These are phyloP conservation scores for Vitis cinerea DNA, from an alignment of 164 flowering plant genomes.

Conservation along the genomic window DNA sequence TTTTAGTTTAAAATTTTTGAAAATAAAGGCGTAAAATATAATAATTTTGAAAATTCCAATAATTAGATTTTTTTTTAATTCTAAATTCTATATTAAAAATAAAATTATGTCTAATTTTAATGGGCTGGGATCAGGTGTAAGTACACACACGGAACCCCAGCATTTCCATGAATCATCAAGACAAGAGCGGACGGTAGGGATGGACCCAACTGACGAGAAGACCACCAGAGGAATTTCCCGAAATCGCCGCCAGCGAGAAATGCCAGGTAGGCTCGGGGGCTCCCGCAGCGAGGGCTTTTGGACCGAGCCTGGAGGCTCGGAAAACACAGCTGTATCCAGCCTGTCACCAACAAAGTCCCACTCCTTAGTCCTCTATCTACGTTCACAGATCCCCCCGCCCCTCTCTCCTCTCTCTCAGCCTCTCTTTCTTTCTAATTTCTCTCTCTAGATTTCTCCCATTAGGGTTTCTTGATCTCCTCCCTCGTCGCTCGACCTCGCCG, in stretches of 20 bases:
- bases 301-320: constrained; percentile 31
- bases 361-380: constrained; percentile 29
- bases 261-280: constrained; percentile 28
- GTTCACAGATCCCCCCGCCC: constrained; percentile 8
- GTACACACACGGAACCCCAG: too few species aligned
- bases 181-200: too few species aligned
- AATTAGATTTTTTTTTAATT: too few species aligned
- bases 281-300: constrained; percentile 6
- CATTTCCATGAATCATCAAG: too few species aligned
- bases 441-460: not conserved
- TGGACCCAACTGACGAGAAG: too few species aligned
- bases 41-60: too few species aligned
- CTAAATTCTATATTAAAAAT: too few species aligned
- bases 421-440: not conserved
- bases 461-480: constrained; percentile 27
- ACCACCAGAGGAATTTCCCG: constrained; percentile 8
- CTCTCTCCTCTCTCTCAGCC: constrained; percentile 3
- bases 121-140: too few species aligned
- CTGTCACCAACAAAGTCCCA: constrained; percentile 59
- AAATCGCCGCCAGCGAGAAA: constrained; percentile 25
- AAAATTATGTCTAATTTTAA: too few species aligned
- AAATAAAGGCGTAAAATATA: too few species aligned
- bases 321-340: constrained; percentile 53
- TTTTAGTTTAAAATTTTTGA: too few species aligned
- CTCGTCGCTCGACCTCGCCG: not conserved